Evolutionary conservation across 2,329 filamentous ascomycete species (phyloP).

Genomic region (Verticillium zaregamsianum): DNA sequence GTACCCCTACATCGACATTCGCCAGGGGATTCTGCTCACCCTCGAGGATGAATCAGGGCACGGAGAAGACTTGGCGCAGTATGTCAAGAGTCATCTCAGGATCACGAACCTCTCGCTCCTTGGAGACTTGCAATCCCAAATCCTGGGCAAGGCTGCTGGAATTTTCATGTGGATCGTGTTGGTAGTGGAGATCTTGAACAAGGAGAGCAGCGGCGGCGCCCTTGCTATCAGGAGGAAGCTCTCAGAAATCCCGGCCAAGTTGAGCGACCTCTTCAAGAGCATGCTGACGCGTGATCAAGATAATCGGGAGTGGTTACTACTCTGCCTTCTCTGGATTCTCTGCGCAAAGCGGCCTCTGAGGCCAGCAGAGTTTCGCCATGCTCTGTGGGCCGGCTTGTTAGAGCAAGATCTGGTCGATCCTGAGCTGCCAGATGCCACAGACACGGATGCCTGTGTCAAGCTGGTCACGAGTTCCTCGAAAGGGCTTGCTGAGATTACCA

Average conservation of each 20-base stretch:
- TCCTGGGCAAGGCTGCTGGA: slow-evolving; percentile 31
- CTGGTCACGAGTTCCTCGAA: slow-evolving; percentile 38
- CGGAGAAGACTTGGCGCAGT: slow-evolving; percentile 20
- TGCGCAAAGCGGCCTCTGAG: slow-evolving; percentile 36
- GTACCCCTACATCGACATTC: slow-evolving; percentile 6
- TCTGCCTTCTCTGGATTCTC: slow-evolving; percentile 46
- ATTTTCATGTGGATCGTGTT: slow-evolving; percentile 42
- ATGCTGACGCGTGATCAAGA: slow-evolving; percentile 41
- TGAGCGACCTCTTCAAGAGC: slow-evolving; percentile 41
- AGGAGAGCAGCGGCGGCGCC: slow-evolving; percentile 22
- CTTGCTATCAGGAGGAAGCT: slow-evolving; percentile 12
- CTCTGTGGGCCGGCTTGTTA: slow-evolving; percentile 14
- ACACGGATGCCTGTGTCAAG: background rate
- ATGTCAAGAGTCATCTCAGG: slow-evolving; percentile 8
- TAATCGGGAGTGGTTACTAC: slow-evolving; percentile 30
- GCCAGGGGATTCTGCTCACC: slow-evolving; percentile 10
- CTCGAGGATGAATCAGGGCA: slow-evolving; percentile 18
- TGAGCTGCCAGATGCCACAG: slow-evolving; percentile 16
- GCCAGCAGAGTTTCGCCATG: slow-evolving; percentile 34
- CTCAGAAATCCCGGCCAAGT: slow-evolving; percentile 22
- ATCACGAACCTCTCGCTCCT: slow-evolving; percentile 6
- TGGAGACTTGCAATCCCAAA: background rate
- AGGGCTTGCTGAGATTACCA: slow-evolving; percentile 37
- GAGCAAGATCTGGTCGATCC: slow-evolving; percentile 17
- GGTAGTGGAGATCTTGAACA: slow-evolving; percentile 33